Evolutionary conservation across 257 asterid species (phyloP), one percentile per base, ranked within the genome.

Genomic region (Nicotiana tomentosiformis): DNA sequence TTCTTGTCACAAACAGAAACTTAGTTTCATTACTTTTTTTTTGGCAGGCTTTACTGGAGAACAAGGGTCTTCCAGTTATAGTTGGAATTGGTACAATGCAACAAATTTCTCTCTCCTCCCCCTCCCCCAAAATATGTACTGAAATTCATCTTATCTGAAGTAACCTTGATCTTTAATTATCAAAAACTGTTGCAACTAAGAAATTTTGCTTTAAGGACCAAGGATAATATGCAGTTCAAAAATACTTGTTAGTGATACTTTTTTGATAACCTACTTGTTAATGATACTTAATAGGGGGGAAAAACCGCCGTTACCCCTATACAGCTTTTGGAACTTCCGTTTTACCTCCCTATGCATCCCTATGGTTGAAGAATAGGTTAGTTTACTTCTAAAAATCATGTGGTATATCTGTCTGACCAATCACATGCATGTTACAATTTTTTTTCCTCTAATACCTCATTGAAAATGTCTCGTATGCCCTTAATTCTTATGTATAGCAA

Each of bases 1-100:
- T 66, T 86, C 80, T 35, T 81, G 55, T 29, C 46, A 77, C 81
- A 66, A 65, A 53, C 65, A 84, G 82, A 58, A 82, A 53, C 85
- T 84, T 30, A 77, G 67, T 56, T 83, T 29, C 64, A 51, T 61
- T 55, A 60, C 74, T 56, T 65, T 77, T 82, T 18, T 65, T 84
- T 66, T 87, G 89, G 84, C 97, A 96, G 98, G 98, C 95, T 62
- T 88, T 96, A 88, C 86, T 96, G 91, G 98, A 94, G 90, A 94
- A 93, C 84, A 96, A 96, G 87, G 99, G 98, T 84, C 94, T 88
- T 82, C 99, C 99, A 0, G 97, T 96, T 83, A 89, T 96, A 86
- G 99, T 96, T 88, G 99, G 98, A 88, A 96, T 96, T 83, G 99
- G 99, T 94, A 92, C 72, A 83, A 81, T 82, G 60, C 72, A 29